phyloP scores from a whole-genome alignment of 805 yeast species.

The Schizosaccharomyces japonicus region DNA sequence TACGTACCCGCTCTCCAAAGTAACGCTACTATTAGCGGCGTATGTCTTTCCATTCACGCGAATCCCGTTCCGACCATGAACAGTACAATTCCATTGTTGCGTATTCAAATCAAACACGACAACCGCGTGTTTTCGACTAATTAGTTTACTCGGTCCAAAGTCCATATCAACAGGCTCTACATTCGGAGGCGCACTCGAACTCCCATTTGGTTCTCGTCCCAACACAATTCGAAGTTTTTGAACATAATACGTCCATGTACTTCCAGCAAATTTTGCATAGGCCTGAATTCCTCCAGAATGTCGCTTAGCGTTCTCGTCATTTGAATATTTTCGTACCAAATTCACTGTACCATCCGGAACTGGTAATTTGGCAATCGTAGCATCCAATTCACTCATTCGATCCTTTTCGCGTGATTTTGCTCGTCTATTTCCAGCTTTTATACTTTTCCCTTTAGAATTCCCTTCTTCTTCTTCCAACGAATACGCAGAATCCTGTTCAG shows the following conservation, averaged over 20 bases:
- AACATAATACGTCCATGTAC: slow-evolving; percentile 83
- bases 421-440: background rate
- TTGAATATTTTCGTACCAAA: slow-evolving; percentile 50
- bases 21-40: slow-evolving; percentile 19
- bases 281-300: slow-evolving; percentile 57
- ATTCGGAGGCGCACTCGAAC: background rate
- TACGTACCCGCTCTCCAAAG: slow-evolving; percentile 45
- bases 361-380: slow-evolving; percentile 36
- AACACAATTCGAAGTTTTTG: slow-evolving; percentile 50
- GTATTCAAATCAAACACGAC: slow-evolving; percentile 52
- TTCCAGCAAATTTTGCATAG: slow-evolving; percentile 75
- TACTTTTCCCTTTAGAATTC: too few relatives aligned
- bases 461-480: background rate
- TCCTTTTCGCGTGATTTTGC: background rate
- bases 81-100: slow-evolving; percentile 67
- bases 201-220: slow-evolving; percentile 34
- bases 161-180: slow-evolving; percentile 45
- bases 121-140: slow-evolving; percentile 69
- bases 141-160: slow-evolving; percentile 93
- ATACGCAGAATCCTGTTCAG: background rate
- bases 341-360: slow-evolving; percentile 53
- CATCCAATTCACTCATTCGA: background rate
- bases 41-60: slow-evolving; percentile 50
- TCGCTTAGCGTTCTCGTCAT: slow-evolving; percentile 37
- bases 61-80: slow-evolving; percentile 80